Evolutionary conservation across 352 stramenopile genomes (phyloP).

Genomic region (Pythium oligandrum): DNA sequence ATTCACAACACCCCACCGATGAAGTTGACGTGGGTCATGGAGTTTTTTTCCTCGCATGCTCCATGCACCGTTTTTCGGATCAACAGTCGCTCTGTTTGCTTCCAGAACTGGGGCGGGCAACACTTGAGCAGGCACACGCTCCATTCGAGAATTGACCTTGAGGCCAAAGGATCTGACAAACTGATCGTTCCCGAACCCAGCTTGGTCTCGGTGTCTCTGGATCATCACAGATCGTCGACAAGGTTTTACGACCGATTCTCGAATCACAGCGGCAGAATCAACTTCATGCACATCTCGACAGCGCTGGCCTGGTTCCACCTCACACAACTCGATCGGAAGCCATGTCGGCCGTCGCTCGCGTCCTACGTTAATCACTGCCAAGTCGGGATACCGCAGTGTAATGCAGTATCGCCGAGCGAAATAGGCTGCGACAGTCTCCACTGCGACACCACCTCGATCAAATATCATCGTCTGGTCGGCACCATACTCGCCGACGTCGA

Average conservation of each 20-base stretch:
- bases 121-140: background rate
- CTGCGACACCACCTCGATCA: too few species aligned
- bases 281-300: background rate
- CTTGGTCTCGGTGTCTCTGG: background rate
- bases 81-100: background rate
- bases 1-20: constrained; percentile 10
- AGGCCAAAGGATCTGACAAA: constrained; percentile 8
- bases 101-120: constrained; percentile 7
- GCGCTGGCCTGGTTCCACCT: background rate
- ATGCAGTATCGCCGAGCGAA: too few species aligned
- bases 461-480: constrained; percentile 7
- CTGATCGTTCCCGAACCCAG: constrained; percentile 11
- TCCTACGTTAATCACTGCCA: too few species aligned
- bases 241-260: constrained; percentile 3
- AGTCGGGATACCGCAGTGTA: too few species aligned
- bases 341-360: too few species aligned
- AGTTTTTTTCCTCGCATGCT: background rate
- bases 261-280: constrained; percentile 6
- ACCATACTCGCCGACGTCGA: constrained; percentile 3
- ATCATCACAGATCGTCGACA: constrained; percentile 4
- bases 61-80: constrained; percentile 1
- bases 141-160: constrained; percentile 3
- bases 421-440: too few species aligned
- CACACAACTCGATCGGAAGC: too few species aligned
- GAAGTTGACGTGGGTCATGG: constrained; percentile 3